Conservation (phyloP, 371 early-diverging fungal species). For the Mortierella polycephala region DNA sequence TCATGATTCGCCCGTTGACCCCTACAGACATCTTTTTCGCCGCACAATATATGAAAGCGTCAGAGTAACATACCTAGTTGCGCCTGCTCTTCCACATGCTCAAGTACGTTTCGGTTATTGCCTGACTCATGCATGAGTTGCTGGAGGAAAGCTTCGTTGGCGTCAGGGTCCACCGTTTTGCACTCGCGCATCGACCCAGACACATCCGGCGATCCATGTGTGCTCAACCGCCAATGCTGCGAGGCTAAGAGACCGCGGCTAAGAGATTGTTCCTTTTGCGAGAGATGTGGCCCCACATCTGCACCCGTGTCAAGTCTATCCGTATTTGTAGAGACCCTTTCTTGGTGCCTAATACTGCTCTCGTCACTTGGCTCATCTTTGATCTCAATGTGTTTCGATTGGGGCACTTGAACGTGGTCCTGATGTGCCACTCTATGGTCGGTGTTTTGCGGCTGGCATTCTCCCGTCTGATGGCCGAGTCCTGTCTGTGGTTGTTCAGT, state of each 20-base stretch:
- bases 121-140: constrained; percentile 8
- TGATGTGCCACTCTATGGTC: no score
- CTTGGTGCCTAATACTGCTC: no score
- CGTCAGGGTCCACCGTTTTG: not conserved
- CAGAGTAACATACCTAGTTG: not conserved
- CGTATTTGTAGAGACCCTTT: no score
- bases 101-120: not conserved
- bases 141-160: constrained; percentile 4
- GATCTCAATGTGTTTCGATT: no score
- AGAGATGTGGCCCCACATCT: not conserved
- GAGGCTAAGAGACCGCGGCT: not conserved
- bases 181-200: constrained; percentile 17
- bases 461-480: not conserved
- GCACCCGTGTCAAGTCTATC: not conserved
- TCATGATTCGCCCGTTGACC: no score
- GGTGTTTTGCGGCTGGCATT: not conserved
- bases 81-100: not conserved
- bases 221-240: constrained; percentile 23
- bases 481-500: not conserved
- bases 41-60: not conserved
- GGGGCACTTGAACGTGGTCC: no score
- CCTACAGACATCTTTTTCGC: no score
- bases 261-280: not conserved
- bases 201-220: constrained; percentile 11
- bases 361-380: no score